phyloP scores from a whole-genome alignment of 164 flowering plant species.

The Tetrastigma voinierianum region DNA sequence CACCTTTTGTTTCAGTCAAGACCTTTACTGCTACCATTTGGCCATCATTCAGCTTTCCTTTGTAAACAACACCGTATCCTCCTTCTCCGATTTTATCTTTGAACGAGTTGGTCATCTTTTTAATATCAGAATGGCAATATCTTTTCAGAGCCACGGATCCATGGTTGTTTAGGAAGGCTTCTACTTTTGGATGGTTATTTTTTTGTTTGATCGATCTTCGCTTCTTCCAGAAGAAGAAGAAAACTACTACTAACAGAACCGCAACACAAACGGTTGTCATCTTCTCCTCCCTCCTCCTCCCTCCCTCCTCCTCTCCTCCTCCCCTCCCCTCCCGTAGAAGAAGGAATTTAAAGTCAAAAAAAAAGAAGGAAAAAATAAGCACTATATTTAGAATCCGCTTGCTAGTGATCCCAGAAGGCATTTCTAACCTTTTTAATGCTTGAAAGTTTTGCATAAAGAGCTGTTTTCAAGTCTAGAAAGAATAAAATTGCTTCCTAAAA shows the following conservation, averaged over 20 bases:
- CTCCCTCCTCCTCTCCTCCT: too few relatives aligned
- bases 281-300: too few relatives aligned
- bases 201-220: too few relatives aligned
- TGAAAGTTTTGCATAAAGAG: too few relatives aligned
- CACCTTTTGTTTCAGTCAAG: constrained; percentile 24
- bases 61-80: constrained; percentile 46
- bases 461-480: too few relatives aligned
- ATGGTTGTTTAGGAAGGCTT: constrained; percentile 18
- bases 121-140: constrained; percentile 28
- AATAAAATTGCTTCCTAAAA: too few relatives aligned
- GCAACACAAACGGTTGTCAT: neutral
- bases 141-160: constrained; percentile 26
- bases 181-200: neutral
- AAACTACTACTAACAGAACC: neutral
- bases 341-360: too few relatives aligned
- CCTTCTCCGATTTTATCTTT: constrained; percentile 42
- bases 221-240: constrained; percentile 4
- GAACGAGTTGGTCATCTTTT: constrained; percentile 38
- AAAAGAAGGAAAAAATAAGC: too few relatives aligned
- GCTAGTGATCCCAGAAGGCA: too few relatives aligned
- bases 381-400: too few relatives aligned
- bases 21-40: constrained; percentile 42
- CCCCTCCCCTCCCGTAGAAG: too few relatives aligned
- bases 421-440: too few relatives aligned
- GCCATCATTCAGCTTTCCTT: constrained; percentile 39